Percentiles rank a stretch among this genome's conserved stretches.
These are phyloP conservation scores for Aphanomyces astaci DNA, from an alignment of 352 stramenopile genomes.

Conservation along the genomic window DNA sequence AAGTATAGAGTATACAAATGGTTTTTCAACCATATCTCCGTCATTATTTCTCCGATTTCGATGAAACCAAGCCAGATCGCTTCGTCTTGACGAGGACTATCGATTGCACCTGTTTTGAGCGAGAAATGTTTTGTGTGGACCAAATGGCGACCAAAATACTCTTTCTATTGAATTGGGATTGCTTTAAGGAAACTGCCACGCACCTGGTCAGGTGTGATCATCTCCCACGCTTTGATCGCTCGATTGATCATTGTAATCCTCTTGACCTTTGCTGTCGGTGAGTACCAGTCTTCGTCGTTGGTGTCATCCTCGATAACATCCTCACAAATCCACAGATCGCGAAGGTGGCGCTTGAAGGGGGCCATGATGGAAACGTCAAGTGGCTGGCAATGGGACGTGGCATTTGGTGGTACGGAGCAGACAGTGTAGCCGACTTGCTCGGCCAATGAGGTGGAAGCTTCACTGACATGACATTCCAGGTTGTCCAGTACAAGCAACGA, in stretches of 20 bases:
- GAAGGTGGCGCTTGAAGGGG: constrained; percentile 19
- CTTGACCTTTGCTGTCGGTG: constrained; percentile 1
- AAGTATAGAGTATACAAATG: too few species aligned
- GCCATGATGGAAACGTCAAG: constrained; percentile 22
- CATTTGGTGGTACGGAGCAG: constrained; percentile 15
- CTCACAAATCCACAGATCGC: background rate
- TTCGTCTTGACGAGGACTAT: constrained; percentile 2
- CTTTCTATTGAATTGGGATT: background rate
- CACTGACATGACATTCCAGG: constrained; percentile 24
- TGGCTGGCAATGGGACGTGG: constrained; percentile 18
- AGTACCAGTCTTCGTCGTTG: background rate
- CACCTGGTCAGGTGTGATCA: background rate
- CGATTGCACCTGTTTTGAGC: background rate
- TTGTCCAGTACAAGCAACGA: constrained; percentile 26
- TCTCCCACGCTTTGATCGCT: constrained; percentile 19
- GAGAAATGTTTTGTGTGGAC: background rate
- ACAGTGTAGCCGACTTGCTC: constrained; percentile 1
- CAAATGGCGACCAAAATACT: background rate
- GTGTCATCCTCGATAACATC: background rate
- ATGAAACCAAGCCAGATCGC: background rate
- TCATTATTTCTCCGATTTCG: background rate
- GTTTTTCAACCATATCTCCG: background rate
- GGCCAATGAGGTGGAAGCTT: background rate
- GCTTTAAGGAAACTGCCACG: background rate
- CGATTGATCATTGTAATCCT: constrained; percentile 16